Evolutionary conservation across 2,329 filamentous ascomycete species (phyloP).

Genomic region (Diaporthe sp.): DNA sequence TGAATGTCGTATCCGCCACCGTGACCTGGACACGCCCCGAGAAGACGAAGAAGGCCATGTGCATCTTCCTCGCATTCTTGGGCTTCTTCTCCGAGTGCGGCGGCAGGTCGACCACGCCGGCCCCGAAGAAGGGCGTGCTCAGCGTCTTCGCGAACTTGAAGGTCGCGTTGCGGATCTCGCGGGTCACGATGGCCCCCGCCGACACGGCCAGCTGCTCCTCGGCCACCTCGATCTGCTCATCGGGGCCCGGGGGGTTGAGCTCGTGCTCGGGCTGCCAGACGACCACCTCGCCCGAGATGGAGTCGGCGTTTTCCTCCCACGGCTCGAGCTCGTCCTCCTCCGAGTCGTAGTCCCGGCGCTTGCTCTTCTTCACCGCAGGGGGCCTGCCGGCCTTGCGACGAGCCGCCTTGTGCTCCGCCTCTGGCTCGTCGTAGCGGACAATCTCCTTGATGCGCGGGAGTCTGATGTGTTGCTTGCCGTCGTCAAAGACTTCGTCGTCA

Average conservation of each 20-base stretch:
- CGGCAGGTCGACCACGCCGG: conserved; percentile 90
- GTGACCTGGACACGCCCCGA: conserved; percentile 85
- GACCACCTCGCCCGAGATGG: conserved; percentile 74
- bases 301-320: conserved; percentile 79
- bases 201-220: conserved; percentile 71
- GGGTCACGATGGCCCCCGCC: conserved; percentile 68
- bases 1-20: conserved; percentile 82
- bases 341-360: conserved; percentile 52
- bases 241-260: conserved; percentile 64
- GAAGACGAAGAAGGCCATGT: conserved; percentile 95
- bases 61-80: conserved; percentile 96
- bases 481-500: conserved; percentile 62
- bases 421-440: conserved; percentile 78
- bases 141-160: conserved; percentile 94
- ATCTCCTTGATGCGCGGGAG: conserved; percentile 82
- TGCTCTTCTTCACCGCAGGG: conserved; percentile 48
- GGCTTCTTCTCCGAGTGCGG: conserved; percentile 86
- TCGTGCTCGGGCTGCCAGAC: conserved; percentile 74
- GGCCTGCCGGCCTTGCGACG: conserved; percentile 36
- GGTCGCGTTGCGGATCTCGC: conserved; percentile 73
- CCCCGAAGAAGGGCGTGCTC: conserved; percentile 87
- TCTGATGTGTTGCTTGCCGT: conserved; percentile 68
- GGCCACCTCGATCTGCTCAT: conserved; percentile 67
- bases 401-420: conserved; percentile 47
- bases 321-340: conserved; percentile 71